Evolutionary conservation across 208 protist genomes (phyloP).

Genomic region (Acanthamoeba sp.): DNA sequence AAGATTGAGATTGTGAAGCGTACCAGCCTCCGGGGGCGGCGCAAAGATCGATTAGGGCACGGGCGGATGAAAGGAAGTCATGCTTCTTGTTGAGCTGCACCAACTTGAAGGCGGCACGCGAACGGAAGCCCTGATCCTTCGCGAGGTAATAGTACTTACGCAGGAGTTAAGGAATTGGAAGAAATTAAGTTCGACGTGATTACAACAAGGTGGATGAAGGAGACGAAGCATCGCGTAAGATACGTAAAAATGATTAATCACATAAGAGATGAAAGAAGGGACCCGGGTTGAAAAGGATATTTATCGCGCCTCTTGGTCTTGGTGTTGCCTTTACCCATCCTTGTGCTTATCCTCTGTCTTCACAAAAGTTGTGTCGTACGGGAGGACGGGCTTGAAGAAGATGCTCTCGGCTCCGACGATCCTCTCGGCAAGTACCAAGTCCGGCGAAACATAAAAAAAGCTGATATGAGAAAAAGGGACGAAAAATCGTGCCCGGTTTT

Average conservation of each 20-base stretch:
- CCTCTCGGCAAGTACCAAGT: neutral
- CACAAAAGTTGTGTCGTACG: neutral
- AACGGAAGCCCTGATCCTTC: constrained; percentile 98
- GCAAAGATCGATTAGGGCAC: constrained; percentile 93
- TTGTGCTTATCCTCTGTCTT: neutral
- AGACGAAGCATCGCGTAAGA: no score
- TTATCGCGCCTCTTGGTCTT: constrained; percentile 66
- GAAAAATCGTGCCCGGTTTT: neutral
- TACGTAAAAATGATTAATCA: no score
- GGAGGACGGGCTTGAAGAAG: neutral
- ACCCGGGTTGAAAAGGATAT: constrained; percentile 22
- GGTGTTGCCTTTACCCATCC: constrained; percentile 69
- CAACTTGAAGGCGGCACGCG: constrained; percentile 99
- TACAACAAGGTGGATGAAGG: no score
- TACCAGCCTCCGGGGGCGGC: constrained; percentile 98
- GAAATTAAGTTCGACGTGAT: neutral
- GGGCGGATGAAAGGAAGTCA: constrained; percentile 96
- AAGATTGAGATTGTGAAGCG: neutral
- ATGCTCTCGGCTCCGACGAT: neutral
- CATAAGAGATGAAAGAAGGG: neutral
- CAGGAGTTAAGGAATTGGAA: constrained; percentile 48
- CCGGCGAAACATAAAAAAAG: neutral
- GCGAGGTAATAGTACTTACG: constrained; percentile 97
- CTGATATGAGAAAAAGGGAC: neutral
- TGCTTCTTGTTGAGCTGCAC: constrained; percentile 99